Evolutionary conservation across 805 yeast genomes (phyloP).

Genomic region (Ogataea zsoltii): DNA sequence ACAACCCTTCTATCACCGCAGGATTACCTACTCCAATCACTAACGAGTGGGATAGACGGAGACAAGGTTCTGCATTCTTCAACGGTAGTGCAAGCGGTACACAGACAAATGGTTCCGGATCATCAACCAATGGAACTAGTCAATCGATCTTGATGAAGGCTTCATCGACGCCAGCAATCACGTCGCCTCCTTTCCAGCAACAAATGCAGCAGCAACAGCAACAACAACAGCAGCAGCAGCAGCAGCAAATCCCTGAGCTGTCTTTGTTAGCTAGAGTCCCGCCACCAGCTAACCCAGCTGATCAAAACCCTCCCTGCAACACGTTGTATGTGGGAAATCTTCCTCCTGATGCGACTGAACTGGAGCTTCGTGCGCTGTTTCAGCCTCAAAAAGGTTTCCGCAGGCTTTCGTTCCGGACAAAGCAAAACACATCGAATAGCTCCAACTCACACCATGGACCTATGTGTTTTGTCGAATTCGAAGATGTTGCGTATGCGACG

Average conservation of each 20-base stretch:
- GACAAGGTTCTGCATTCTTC: conserved; percentile 56
- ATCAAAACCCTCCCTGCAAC: conserved; percentile 98
- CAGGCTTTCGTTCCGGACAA: conserved; percentile 87
- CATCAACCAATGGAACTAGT: conserved; percentile 16
- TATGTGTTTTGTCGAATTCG: conserved; percentile 99
- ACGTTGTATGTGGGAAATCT: conserved; percentile 95
- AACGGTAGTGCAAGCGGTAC: conserved; percentile 23
- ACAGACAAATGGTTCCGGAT: conserved; percentile 9
- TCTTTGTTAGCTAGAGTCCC: conserved; percentile 78
- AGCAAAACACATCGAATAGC: conserved; percentile 37
- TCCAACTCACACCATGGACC: conserved; percentile 75
- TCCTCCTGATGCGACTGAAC: conserved; percentile 96
- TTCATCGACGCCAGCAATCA: conserved; percentile 19
- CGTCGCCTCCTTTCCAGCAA: conserved; percentile 29
- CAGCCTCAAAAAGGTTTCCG: conserved; percentile 91
- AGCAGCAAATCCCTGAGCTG: conserved; percentile 51
- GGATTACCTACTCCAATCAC: conserved; percentile 33
- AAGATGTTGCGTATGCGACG: conserved; percentile 91
- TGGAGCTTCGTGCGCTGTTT: conserved; percentile 83
- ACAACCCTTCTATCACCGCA: conserved; percentile 24
- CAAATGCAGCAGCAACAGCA: conserved; percentile 21
- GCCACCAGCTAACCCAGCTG: conserved; percentile 96
- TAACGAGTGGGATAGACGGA: conserved; percentile 48
- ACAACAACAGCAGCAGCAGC: conserved; percentile 25
- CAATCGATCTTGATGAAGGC: conserved; percentile 19